phyloP scores from a whole-genome alignment of 768 basidiomycete genomes.

The Gyrodon lividus region DNA sequence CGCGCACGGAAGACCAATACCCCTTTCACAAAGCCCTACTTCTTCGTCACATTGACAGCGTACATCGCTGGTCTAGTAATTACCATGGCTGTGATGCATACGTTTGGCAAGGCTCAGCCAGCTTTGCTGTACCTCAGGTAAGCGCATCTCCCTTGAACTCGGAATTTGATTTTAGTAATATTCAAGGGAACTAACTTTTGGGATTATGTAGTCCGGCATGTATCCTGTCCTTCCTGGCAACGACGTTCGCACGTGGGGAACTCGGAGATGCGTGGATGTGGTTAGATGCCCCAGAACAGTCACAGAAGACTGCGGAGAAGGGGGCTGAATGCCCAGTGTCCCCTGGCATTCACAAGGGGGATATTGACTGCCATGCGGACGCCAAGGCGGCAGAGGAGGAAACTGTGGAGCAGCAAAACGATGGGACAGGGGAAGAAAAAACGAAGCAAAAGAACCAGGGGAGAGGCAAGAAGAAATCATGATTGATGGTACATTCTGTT shows the following conservation, averaged over 20 bases:
- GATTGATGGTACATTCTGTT: not conserved
- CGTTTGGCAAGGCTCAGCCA: constrained; percentile 75
- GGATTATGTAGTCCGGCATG: constrained; percentile 64
- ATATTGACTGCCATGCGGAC: constrained; percentile 13
- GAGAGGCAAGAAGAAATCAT: constrained; percentile 19
- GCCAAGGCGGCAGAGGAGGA: constrained; percentile 13
- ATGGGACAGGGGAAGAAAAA: constrained; percentile 1
- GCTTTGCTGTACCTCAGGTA: constrained; percentile 90
- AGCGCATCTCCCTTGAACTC: constrained; percentile 14
- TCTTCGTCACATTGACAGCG: constrained; percentile 61
- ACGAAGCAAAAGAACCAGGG: constrained; percentile 20
- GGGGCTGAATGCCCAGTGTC: constrained; percentile 10
- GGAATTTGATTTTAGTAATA: not conserved
- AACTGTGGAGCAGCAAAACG: constrained; percentile 3
- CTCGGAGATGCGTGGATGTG: constrained; percentile 68
- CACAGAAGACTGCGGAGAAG: constrained; percentile 17
- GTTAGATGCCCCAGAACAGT: constrained; percentile 52
- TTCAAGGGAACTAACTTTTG: not conserved
- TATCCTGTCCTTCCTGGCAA: constrained; percentile 63
- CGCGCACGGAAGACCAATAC: constrained; percentile 36
- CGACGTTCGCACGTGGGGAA: constrained; percentile 66
- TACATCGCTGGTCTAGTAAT: constrained; percentile 71
- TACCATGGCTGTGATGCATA: constrained; percentile 88
- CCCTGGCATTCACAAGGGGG: constrained; percentile 16
- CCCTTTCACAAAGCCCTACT: constrained; percentile 70